Base-by-base conservation (phyloP, 129 eudicot genomes). In the Lactuca sativa region DNA sequence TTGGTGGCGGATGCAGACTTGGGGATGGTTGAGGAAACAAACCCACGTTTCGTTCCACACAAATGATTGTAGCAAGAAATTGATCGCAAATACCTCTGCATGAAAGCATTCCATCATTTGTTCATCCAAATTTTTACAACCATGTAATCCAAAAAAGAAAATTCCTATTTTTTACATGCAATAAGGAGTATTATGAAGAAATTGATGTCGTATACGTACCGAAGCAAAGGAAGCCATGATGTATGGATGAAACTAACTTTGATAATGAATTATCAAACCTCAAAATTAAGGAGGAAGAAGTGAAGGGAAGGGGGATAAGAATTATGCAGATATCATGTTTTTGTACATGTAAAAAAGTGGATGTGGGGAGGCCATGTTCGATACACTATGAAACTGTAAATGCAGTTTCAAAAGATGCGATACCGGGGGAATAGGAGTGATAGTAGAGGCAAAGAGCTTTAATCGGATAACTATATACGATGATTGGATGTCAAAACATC, bases 141-240 rank as follows among this genome's bases (percentile, higher is more conserved):
- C 16, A n/a, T 8, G 41, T 40, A 40, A 63, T 14, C 17, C 8
- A 21, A 5, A 43, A 16, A 32, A 53, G 10, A 54, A 9, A 25
- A 33, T 10, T 6, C 4, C 41, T 5, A 10, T 12, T 34, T 18
- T 10, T 18, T 7, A 37, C 31, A 9, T 32, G 18, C 7, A 11
- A 44, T 18, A 60, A 44, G 18, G 56, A 47, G 18, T 4, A 13
- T 13, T 33, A 0, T 47, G 52, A 9, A 40, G 52, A 64, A 66
- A 62, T 12, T 12, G 13, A 43, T 3, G 7, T 43, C 13, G 9
- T 30, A 44, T 14, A 55, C 76, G 33, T 33, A 77, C 81, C 76
- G 66, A 41, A 62, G 81, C 66, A 43, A 15, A 62, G 34, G 63
- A 30, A 54, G 81, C 75, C 81, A 77, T 77, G 71, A 49, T 77